Conservation (phyloP, 2,329 filamentous ascomycete species). For the Botrytis deweyae region DNA sequence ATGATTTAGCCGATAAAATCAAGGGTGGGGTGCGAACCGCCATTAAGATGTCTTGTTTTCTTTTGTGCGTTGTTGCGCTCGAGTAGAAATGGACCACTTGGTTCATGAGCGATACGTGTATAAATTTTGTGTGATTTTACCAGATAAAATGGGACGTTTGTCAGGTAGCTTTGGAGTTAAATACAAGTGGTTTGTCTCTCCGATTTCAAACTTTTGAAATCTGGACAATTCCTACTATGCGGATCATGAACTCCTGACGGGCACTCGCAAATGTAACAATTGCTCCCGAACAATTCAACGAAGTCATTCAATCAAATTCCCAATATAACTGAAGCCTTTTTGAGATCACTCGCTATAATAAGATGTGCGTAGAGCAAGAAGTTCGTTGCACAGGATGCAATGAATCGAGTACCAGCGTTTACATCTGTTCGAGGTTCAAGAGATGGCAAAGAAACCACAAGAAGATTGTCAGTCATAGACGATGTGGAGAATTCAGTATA, state of each 20-base stretch:
- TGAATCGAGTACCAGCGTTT: slow-evolving; percentile 18
- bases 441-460: slow-evolving; percentile 19
- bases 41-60: neutral
- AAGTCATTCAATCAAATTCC: neutral
- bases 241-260: slow-evolving; percentile 1
- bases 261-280: neutral
- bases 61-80: slow-evolving; percentile 15
- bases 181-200: neutral
- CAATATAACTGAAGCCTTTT: neutral
- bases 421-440: slow-evolving; percentile 20
- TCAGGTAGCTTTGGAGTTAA: neutral
- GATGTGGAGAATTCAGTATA: slow-evolving; percentile 15
- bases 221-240: neutral
- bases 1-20: neutral
- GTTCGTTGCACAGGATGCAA: slow-evolving; percentile 21
- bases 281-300: neutral
- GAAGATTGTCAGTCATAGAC: slow-evolving; percentile 17
- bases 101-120: slow-evolving; percentile 18
- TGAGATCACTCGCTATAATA: neutral
- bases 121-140: neutral
- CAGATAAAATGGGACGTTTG: neutral
- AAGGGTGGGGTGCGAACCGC: slow-evolving; percentile 10
- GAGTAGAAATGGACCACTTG: slow-evolving; percentile 12
- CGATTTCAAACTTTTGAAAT: slow-evolving; percentile 13
- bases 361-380: slow-evolving; percentile 20